phyloP scores from a whole-genome alignment of 306 rosid genomes.

The Neltuma alba region DNA sequence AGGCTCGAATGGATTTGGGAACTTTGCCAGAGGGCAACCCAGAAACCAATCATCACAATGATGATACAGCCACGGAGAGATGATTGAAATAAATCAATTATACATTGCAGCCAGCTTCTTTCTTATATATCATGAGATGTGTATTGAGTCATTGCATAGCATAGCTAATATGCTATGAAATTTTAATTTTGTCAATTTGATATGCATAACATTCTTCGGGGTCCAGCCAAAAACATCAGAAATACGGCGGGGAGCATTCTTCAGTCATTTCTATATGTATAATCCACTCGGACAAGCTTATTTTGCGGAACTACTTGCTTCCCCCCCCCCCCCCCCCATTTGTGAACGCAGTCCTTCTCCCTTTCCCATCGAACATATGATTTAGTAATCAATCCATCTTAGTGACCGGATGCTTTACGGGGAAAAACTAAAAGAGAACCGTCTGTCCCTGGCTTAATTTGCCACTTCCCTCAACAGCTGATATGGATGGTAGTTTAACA shows the following conservation, averaged over 20 bases:
- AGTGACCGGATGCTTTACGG: background rate
- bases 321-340: too few relatives aligned
- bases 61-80: slow-evolving; percentile 47
- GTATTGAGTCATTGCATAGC: background rate
- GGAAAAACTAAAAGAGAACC: background rate
- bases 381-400: background rate
- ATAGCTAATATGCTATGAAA: slow-evolving; percentile 23
- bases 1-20: slow-evolving; percentile 49
- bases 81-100: slow-evolving; percentile 27
- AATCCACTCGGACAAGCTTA: slow-evolving; percentile 3
- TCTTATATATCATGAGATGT: slow-evolving; percentile 14
- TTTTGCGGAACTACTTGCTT: background rate
- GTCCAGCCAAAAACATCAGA: background rate
- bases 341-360: background rate
- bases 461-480: too few relatives aligned
- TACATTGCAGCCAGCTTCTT: background rate
- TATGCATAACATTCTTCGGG: slow-evolving; percentile 10
- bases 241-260: background rate
- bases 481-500: too few relatives aligned
- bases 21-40: slow-evolving; percentile 50
- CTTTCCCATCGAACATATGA: background rate
- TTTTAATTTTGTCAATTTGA: background rate
- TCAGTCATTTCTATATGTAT: background rate
- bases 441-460: too few relatives aligned
- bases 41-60: slow-evolving; percentile 40